These are phyloP conservation scores for Umbelopsis isabellina DNA, from an alignment of 192 early-diverging fungal species.

Conservation along the genomic window DNA sequence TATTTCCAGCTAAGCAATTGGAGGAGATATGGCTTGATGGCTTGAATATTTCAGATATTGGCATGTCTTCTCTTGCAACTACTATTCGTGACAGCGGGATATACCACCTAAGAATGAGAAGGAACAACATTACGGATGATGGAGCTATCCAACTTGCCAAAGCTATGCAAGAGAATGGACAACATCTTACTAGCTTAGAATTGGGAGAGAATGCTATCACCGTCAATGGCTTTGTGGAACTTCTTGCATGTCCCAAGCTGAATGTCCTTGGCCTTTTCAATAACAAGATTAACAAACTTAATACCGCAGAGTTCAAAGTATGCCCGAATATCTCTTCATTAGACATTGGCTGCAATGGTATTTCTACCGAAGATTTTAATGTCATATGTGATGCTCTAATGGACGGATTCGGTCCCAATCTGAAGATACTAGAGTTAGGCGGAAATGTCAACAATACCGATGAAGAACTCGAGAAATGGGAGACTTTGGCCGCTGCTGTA, in stretches of 20 bases:
- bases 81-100: conserved; percentile 35
- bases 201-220: conserved; percentile 49
- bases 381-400: conserved; percentile 46
- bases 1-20: conserved; percentile 35
- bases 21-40: conserved; percentile 48
- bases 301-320: conserved; percentile 19
- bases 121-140: conserved; percentile 47
- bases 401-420: conserved; percentile 36
- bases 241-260: conserved; percentile 39
- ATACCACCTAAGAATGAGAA: conserved; percentile 41
- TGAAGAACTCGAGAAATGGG: conserved; percentile 43
- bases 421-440: conserved; percentile 50
- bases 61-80: conserved; percentile 28
- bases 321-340: conserved; percentile 31
- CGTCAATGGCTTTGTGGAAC: conserved; percentile 40
- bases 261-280: conserved; percentile 49
- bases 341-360: conserved; percentile 54
- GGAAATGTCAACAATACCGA: conserved; percentile 51
- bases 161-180: conserved; percentile 3
- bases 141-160: conserved; percentile 41
- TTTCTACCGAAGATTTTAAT: conserved; percentile 43
- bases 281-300: conserved; percentile 44
- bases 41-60: conserved; percentile 45
- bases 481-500: conserved; percentile 34
- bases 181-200: conserved; percentile 37